A percentile compares a stretch with the other conserved stretches of the same genome.
Conservation (phyloP, 192 early-diverging fungal species). For the Phycomyces blakesleeanus region DNA sequence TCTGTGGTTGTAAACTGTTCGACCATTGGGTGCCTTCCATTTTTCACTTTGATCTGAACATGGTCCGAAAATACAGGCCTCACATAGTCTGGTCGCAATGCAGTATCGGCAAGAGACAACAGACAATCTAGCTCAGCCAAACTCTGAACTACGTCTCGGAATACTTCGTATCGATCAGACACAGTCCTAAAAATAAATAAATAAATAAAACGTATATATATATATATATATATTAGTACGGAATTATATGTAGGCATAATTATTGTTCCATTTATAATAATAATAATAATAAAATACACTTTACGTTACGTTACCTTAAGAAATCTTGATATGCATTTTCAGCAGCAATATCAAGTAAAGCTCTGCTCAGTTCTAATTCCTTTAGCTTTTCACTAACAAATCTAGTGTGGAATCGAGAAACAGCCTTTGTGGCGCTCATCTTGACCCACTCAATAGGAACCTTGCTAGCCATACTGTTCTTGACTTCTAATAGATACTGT, state of each 20-base stretch:
- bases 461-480: constrained; percentile 44
- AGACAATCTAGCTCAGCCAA: constrained; percentile 66
- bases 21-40: constrained; percentile 72
- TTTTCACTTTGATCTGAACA: constrained; percentile 46
- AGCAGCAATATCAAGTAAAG: constrained; percentile 50
- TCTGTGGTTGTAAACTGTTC: constrained; percentile 44
- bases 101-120: constrained; percentile 52
- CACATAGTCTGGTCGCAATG: constrained; percentile 51
- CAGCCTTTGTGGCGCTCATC: constrained; percentile 61
- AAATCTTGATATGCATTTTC: constrained; percentile 55
- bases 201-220: too few relatives aligned
- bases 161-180: constrained; percentile 44
- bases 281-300: too few relatives aligned
- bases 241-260: too few relatives aligned
- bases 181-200: constrained; percentile 3
- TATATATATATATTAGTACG: too few relatives aligned
- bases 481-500: constrained; percentile 71
- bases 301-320: too few relatives aligned
- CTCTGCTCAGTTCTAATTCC: constrained; percentile 52
- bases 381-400: constrained; percentile 50
- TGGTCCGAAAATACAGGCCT: constrained; percentile 53
- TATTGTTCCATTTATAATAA: too few relatives aligned
- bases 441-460: constrained; percentile 75
- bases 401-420: constrained; percentile 67
- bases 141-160: constrained; percentile 52